Evolutionary conservation across 352 stramenopile species (phyloP), one percentile per base, ranked within the genome.

Genomic region (Globisporangium cylindrosporum): DNA sequence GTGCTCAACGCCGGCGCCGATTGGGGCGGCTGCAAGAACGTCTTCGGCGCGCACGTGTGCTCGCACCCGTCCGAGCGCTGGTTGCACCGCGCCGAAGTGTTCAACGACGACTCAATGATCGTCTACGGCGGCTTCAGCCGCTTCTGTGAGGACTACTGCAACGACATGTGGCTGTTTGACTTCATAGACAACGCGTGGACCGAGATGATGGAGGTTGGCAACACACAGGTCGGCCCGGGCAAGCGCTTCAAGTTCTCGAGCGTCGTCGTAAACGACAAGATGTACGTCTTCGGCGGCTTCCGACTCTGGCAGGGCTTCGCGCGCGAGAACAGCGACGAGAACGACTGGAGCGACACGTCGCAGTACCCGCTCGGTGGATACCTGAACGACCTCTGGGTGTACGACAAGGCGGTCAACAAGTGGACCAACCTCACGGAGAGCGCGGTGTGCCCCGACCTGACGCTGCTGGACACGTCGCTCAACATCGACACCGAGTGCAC

Each of bases 101-200:
- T 98, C 64, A 73, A 84, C 48, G 88, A 98, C 64, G 78, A 81
- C 20, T 94, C 87, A 3, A 98, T 99, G 92, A 69, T 93, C 14
- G 71, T 99, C 46, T 99, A 98, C 71, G 96, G 95, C 29, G 97
- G 97, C 9, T 99, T 98, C 66, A 90, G 83, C 0, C 84, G 90
- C 7, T 76, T 95, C 32, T 99, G 97, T 69, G 85, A 90, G 46
- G 97, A 99, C 73, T 99, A 98, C 68, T 99, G 97, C 76, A 82
- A 98, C 72, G 97, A 99, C 76, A 81, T 98, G 72, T 99, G 97
- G 96, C 70, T 96, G 14, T 98, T 98, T 60, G 91, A 99, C 73
- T 89, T 98, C 61, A 73, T 74, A 0, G 85, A 96, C 73, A 93
- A 95, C 65, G 76, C 86, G 46, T 98, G 92, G 93, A 97, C 86